Conservation (phyloP, 129 eudicot genomes). For the Erigeron canadensis region DNA sequence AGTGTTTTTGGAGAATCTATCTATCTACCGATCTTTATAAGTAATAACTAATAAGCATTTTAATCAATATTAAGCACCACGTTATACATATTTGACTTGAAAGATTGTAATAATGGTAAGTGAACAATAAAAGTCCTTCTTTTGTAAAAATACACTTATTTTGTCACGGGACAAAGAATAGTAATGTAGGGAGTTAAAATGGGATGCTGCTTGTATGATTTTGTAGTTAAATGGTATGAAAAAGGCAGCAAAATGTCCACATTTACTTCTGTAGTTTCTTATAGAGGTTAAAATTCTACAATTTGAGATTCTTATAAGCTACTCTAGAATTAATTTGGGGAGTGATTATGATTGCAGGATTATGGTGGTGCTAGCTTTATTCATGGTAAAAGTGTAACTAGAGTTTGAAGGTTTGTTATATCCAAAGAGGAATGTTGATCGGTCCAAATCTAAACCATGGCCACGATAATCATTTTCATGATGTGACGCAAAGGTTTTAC, state of each 20-base stretch:
- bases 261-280: background rate
- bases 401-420: background rate
- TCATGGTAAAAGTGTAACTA: background rate
- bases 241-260: background rate
- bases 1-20: too few relatives aligned
- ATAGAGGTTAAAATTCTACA: background rate
- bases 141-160: too few relatives aligned
- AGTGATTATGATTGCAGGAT: slow-evolving; percentile 2
- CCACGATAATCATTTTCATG: background rate
- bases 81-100: too few relatives aligned
- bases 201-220: background rate
- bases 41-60: too few relatives aligned
- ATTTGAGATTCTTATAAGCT: too few relatives aligned
- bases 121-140: too few relatives aligned
- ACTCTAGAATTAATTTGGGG: background rate
- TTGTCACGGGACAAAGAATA: too few relatives aligned
- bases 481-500: slow-evolving; percentile 31
- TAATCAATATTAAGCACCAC: too few relatives aligned
- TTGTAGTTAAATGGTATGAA: background rate
- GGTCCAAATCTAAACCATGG: slow-evolving; percentile 1
- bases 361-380: background rate
- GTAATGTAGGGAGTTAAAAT: too few relatives aligned
- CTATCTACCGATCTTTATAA: too few relatives aligned
- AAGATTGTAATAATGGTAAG: too few relatives aligned
- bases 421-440: background rate